Evolutionary conservation across 202 grass and related monocot species (phyloP).

Genomic region (Saccharum hybrid): DNA sequence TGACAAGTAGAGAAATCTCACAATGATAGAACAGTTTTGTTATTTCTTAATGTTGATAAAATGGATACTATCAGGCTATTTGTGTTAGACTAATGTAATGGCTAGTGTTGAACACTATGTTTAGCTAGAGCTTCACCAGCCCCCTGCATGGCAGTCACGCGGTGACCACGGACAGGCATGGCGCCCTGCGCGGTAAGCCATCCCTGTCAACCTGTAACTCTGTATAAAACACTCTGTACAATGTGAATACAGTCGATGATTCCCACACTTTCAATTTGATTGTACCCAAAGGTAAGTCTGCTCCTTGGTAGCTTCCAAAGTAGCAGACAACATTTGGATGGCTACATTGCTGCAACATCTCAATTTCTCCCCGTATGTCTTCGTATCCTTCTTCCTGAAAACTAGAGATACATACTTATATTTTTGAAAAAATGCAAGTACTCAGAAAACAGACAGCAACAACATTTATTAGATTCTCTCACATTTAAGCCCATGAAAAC

Average conservation of each 20-base stretch:
- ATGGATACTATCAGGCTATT: slow-evolving; percentile 24
- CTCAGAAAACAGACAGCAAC: slow-evolving; percentile 20
- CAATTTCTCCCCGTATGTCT: slow-evolving; percentile 48
- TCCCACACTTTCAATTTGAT: slow-evolving; percentile 7
- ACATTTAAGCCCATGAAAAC: slow-evolving; percentile 19
- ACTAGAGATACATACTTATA: no score
- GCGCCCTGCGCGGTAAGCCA: no score
- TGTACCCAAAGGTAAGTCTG: slow-evolving; percentile 90
- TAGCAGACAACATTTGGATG: slow-evolving; percentile 97
- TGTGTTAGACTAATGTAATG: no score
- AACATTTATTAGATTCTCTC: background rate
- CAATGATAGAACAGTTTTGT: slow-evolving; percentile 15
- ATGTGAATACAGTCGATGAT: no score
- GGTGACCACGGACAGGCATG: no score
- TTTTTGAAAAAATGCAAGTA: slow-evolving; percentile 47
- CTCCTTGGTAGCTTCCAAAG: slow-evolving; percentile 98
- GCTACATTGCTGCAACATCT: slow-evolving; percentile 97
- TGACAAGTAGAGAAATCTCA: slow-evolving; percentile 2
- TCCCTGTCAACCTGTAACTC: no score
- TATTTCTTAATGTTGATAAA: slow-evolving; percentile 21
- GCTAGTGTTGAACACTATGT: no score
- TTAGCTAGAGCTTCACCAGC: no score
- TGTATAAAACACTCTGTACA: no score
- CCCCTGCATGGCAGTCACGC: no score
- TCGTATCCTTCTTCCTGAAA: no score